Conservation (phyloP, 1,284 basidiomycete species). For the Thelephora terrestris region DNA sequence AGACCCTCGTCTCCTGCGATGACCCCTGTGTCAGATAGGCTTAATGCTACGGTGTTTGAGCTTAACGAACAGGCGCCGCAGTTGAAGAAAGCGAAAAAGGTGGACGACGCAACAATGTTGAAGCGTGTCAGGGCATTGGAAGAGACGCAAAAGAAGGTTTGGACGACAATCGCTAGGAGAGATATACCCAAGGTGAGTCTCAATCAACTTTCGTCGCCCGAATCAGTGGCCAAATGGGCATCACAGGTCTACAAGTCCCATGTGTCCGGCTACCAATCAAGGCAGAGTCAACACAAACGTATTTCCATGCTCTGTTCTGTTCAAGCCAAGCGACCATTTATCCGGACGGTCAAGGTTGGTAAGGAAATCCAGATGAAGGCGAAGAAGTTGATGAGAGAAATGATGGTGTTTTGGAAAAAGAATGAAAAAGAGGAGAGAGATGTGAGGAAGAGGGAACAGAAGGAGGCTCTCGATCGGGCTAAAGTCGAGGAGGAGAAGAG, state of each 20-base stretch:
- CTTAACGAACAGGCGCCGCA: slow-evolving; percentile 58
- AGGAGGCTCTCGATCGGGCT: slow-evolving; percentile 83
- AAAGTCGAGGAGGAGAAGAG: slow-evolving; percentile 95
- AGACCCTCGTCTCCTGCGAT: slow-evolving; percentile 54
- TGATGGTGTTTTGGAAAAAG: slow-evolving; percentile 96
- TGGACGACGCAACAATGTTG: slow-evolving; percentile 59
- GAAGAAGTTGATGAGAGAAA: slow-evolving; percentile 85
- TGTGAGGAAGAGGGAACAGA: slow-evolving; percentile 88
- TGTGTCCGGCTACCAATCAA: slow-evolving; percentile 51
- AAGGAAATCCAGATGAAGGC: slow-evolving; percentile 88
- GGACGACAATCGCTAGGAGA: slow-evolving; percentile 74
- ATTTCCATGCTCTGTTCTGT: slow-evolving; percentile 70
- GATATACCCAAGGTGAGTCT: slow-evolving; percentile 69
- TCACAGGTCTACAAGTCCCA: slow-evolving; percentile 74
- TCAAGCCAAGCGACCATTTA: slow-evolving; percentile 74
- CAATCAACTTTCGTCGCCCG: neutral
- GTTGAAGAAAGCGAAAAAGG: slow-evolving; percentile 62
- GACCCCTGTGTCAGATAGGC: slow-evolving; percentile 32
- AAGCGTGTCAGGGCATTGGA: slow-evolving; percentile 71
- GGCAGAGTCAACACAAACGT: slow-evolving; percentile 62
- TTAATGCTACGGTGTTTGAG: slow-evolving; percentile 48
- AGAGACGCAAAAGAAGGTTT: slow-evolving; percentile 78
- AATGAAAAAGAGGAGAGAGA: slow-evolving; percentile 96
- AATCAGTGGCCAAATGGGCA: slow-evolving; percentile 7
- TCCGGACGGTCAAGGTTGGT: slow-evolving; percentile 71